Evolutionary conservation across 108 stramenopile species (phyloP), one percentile per base, ranked within the genome.

Genomic region (Thalassiosira profunda): DNA sequence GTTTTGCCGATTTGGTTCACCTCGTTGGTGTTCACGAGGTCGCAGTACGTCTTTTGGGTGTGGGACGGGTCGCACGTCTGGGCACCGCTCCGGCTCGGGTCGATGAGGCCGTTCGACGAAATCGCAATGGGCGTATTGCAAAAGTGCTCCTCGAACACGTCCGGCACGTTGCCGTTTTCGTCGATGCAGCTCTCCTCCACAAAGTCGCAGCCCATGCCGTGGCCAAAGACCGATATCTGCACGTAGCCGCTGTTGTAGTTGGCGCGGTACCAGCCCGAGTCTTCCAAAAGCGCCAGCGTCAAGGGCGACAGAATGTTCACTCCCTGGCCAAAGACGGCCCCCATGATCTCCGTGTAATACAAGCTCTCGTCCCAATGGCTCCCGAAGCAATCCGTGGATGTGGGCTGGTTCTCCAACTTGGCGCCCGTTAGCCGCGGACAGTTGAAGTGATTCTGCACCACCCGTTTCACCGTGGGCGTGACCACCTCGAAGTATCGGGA

Each of bases 241-340:
- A 74, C 73, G 33, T 58, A 78, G 42, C 60, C 41, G 36, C 76
- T 71, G 43, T 75, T 31, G 44, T 82, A 85, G 38, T 81, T 76
- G 17, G 78, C 78, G 35, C 67, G 45, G 45, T 85, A 85, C 81
- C 81, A 85, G 9, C 84, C 84, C 33, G 80, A 80, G 40, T 85
- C 84, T 57, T 85, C 84, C 59, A 85, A 48, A 28, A 72, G 58
- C 1, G 84, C 84, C 23, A 85, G 29, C 3, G 81, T 82, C 40
- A 85, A 31, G 2, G 84, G 77, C 25, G 67, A 68, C 3, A 85
- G 44, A 12, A 81, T 63, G 30, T 71, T 72, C 36, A 64, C 81
- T 12, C 64, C 57, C 14, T 86, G 83, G 36, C 86, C 85, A 12
- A 94, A 80, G 12, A 73, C 81, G 28, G 84, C 68, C 12, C 78